Base-by-base conservation (phyloP, 2,329 filamentous ascomycete species). In the Neonectria punicea region DNA sequence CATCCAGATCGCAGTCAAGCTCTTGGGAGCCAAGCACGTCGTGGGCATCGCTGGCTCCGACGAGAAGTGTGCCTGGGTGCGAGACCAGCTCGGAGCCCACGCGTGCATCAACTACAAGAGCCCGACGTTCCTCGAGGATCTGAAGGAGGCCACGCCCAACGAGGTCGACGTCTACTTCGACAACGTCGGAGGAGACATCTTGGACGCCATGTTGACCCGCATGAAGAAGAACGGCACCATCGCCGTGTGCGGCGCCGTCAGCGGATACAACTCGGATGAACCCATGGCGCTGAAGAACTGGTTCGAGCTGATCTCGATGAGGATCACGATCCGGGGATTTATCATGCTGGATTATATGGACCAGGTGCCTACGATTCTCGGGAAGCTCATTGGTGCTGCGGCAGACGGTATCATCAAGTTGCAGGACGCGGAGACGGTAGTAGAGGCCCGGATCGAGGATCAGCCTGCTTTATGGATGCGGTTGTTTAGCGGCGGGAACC, bases 81-180 rank as follows among this genome's bases (percentile, higher is more conserved):
- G 67, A 53, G 66, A 73, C 2, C 54, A 70, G 51, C 73, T 75
- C 0, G 74, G 74, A 2, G 74, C 74, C 0, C 69, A 75, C 30
- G 73, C 71, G 41, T 75, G 73, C 54, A 61, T 75, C 61, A 73
- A 75, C 71, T 75, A 75, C 65, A 75, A 75, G 67, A 75, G 73
- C 60, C 73, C 73, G 41, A 75, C 69, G 25, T 75, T 75, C 54
- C 32, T 65, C 1, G 67, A 74, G 61, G 74, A 75, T 1, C 68
- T 75, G 46, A 75, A 73, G 61, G 65, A 62, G 2, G 74, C 56
- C 32, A 75, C 74, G 0, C 73, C 73, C 1, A 61, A 75, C 5
- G 73, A 75, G 53, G 74, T 75, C 4, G 73, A 75, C 44, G 67
- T 75, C 3, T 75, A 75, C 65, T 75, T 75, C 49, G 74, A 75